A percentile compares a stretch with the other conserved stretches of the same genome.
These are phyloP conservation scores for Wickerhamomyces sp. DNA, from an alignment of 1,139 yeast genomes.

Conservation along the genomic window DNA sequence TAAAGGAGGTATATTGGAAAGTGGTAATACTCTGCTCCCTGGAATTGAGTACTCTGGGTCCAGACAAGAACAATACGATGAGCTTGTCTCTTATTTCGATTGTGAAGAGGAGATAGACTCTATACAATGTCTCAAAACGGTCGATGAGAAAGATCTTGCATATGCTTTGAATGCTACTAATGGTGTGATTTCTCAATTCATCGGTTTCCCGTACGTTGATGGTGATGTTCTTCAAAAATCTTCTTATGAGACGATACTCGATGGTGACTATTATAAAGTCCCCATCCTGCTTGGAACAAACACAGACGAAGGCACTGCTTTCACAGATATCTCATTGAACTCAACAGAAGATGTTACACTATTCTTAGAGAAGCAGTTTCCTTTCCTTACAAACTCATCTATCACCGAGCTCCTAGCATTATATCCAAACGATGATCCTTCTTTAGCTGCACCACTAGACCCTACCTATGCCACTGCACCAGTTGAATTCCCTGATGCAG, in stretches of 20 bases:
- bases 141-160: slow-evolving; percentile 9
- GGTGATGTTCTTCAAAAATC: slow-evolving; percentile 15
- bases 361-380: not conserved
- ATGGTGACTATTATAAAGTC: slow-evolving; percentile 13
- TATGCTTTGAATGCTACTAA: slow-evolving; percentile 15
- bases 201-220: slow-evolving; percentile 16
- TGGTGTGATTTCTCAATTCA: slow-evolving; percentile 6
- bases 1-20: slow-evolving; percentile 27
- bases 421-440: slow-evolving; percentile 6
- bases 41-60: slow-evolving; percentile 4
- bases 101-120: slow-evolving; percentile 14
- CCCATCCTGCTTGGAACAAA: slow-evolving; percentile 18
- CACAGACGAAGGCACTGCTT: slow-evolving; percentile 20
- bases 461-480: slow-evolving; percentile 7
- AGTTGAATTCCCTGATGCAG: slow-evolving; percentile 1
- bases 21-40: slow-evolving; percentile 16
- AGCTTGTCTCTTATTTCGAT: slow-evolving; percentile 9
- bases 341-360: slow-evolving; percentile 1
- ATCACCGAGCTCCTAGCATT: slow-evolving; percentile 1
- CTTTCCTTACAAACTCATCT: slow-evolving; percentile 7
- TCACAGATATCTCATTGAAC: slow-evolving; percentile 5
- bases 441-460: slow-evolving; percentile 10
- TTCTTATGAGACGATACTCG: slow-evolving; percentile 9
- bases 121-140: slow-evolving; percentile 16
- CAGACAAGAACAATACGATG: slow-evolving; percentile 12